Base-by-base conservation (phyloP, 202 grass and related monocot genomes). In the Setaria viridis region DNA sequence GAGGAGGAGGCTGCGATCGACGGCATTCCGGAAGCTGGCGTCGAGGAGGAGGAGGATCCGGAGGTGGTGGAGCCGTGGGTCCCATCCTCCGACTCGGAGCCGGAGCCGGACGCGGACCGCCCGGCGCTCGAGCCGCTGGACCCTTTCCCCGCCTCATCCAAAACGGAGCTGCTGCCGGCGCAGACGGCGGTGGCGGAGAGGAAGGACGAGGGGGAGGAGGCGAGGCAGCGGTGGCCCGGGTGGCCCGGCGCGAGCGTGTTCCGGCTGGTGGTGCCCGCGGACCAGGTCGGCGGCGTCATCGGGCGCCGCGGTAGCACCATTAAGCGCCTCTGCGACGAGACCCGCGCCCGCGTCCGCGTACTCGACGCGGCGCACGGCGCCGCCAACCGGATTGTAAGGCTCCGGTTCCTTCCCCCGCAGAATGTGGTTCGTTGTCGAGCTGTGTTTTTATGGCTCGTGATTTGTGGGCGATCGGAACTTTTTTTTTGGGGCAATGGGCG, bases 231-330 rank as follows among this genome's bases (percentile, higher is more conserved):
- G 66, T 92, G 92, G 94, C 94, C 90, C 7, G 90, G 94, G 66
- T 92, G 86, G 88, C 94, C 94, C 5, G 91, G 94, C 9, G 57
- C 67, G 50, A 94, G 81, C 78, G 88, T 97, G 48, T 97, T 92
- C 79, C 84, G 94, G 53, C 70, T 97, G 74, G 79, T 94, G 66
- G 90, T 97, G 62, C 88, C 90, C 11, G 75, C 86, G 79, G 72
- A 87, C 55, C 92, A 91, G 84, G 92, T 92, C 30, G 90, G 94
- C 65, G 71, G 88, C 73, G 84, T 97, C 82, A 97, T 97, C 33
- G 94, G 94, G 16, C 88, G 90, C 65, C 84, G 85, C 47, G 94
- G 94, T 9, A 86, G 94, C 74, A 50, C 79, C 66, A 79, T 97
- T 78, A 92, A 68, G 88, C 91, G 82, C 19, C 88, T 97, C 30